phyloP scores from a whole-genome alignment of 768 basidiomycete species.

The Tricholoma matsutake region DNA sequence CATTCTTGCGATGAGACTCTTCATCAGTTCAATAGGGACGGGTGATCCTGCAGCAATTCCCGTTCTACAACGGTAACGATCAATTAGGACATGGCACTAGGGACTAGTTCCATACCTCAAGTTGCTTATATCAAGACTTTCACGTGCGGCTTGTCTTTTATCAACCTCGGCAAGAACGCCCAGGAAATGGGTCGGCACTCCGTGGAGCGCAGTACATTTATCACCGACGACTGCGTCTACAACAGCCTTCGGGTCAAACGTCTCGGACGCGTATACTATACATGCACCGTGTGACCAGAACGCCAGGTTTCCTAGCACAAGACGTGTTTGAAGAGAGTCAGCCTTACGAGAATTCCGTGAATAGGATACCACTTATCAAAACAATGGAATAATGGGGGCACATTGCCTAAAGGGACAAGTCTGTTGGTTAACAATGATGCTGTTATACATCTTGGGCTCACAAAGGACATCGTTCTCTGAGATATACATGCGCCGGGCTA shows the following conservation, averaged over 20 bases:
- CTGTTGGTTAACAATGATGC: neutral
- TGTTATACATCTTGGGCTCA: conserved; percentile 27
- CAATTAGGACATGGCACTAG: neutral
- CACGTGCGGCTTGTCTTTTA: conserved; percentile 44
- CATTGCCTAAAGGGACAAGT: conserved; percentile 53
- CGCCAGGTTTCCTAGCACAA: conserved; percentile 79
- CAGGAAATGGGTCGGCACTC: conserved; percentile 84
- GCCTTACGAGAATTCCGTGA: neutral
- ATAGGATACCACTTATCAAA: conserved; percentile 65
- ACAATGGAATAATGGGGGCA: conserved; percentile 83
- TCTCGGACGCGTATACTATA: conserved; percentile 71
- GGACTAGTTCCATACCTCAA: conserved; percentile 45
- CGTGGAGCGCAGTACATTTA: conserved; percentile 75
- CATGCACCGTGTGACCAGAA: conserved; percentile 73
- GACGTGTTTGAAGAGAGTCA: conserved; percentile 42
- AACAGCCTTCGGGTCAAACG: conserved; percentile 60
- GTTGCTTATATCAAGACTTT: conserved; percentile 42
- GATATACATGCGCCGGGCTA: conserved; percentile 69
- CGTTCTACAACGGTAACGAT: conserved; percentile 43
- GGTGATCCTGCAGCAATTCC: conserved; percentile 82
- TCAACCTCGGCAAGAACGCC: conserved; percentile 70
- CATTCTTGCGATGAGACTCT: conserved; percentile 59
- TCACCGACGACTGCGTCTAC: conserved; percentile 70
- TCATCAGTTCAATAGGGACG: conserved; percentile 80
- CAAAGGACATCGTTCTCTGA: conserved; percentile 66